Evolutionary conservation across 768 basidiomycete species (phyloP).

Genomic region (Porpolomopsis calyptriformis): DNA sequence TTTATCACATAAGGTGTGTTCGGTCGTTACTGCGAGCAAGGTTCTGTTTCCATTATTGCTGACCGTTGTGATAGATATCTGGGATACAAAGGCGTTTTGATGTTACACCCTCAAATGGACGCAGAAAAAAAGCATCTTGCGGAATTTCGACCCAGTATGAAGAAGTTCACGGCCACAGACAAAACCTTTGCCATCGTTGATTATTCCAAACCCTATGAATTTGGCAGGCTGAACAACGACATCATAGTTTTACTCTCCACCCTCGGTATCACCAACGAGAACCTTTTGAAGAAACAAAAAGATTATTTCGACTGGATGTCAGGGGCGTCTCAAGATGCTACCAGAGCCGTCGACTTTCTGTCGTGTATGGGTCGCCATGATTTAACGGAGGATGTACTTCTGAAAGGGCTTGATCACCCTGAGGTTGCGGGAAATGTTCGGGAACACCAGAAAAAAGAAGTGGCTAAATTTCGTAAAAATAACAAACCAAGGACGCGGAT

Average conservation of each 20-base stretch:
- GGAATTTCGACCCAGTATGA: constrained; percentile 60
- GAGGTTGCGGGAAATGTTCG: constrained; percentile 32
- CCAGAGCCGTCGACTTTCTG: constrained; percentile 43
- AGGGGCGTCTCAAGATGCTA: constrained; percentile 35
- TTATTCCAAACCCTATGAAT: constrained; percentile 51
- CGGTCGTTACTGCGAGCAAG: too few relatives aligned
- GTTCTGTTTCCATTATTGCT: too few relatives aligned
- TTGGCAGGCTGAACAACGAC: constrained; percentile 60
- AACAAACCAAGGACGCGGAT: constrained; percentile 46
- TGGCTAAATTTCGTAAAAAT: constrained; percentile 37
- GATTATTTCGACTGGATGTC: constrained; percentile 51
- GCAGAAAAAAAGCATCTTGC: constrained; percentile 33
- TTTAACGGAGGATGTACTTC: constrained; percentile 40
- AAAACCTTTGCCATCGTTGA: constrained; percentile 59
- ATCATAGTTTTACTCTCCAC: constrained; percentile 56
- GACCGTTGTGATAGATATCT: constrained; percentile 34
- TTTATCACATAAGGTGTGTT: constrained; percentile 48
- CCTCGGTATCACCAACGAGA: constrained; percentile 48
- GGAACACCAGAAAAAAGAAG: constrained; percentile 37
- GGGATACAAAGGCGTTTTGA: constrained; percentile 65
- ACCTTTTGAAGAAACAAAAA: constrained; percentile 42
- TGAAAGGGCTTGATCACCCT: constrained; percentile 42
- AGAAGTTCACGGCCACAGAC: constrained; percentile 52
- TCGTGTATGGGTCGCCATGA: constrained; percentile 39
- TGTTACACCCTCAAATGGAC: constrained; percentile 54